These are phyloP conservation scores for Plasmodiophora brassicae DNA, from an alignment of 208 protist genomes.

Conservation along the genomic window DNA sequence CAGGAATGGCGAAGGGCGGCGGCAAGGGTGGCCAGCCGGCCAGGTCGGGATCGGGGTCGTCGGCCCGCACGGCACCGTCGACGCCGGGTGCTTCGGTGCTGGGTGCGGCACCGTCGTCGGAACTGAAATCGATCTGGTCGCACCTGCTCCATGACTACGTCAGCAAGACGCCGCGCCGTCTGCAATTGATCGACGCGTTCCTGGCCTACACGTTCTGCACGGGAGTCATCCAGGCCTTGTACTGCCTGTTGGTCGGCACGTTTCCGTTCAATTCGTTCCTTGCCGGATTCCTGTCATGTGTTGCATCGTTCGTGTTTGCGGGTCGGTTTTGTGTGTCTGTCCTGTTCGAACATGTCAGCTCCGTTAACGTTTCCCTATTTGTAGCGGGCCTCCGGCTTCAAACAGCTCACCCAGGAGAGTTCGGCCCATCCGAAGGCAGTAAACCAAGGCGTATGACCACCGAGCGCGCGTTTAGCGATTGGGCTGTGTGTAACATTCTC, in stretches of 20 bases:
- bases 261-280: slow-evolving; percentile 62
- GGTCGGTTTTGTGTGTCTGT: slow-evolving; percentile 35
- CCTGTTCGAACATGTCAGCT: neutral
- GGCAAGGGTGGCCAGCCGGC: too few relatives aligned
- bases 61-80: too few relatives aligned
- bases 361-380: neutral
- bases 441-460: slow-evolving; percentile 29
- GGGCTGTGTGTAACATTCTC: slow-evolving; percentile 52
- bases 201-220: slow-evolving; percentile 42
- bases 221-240: slow-evolving; percentile 53
- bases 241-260: slow-evolving; percentile 49
- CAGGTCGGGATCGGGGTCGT: too few relatives aligned
- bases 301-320: slow-evolving; percentile 53
- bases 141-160: neutral
- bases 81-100: too few relatives aligned
- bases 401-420: slow-evolving; percentile 44
- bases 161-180: neutral
- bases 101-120: too few relatives aligned
- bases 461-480: slow-evolving; percentile 53
- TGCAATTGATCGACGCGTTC: slow-evolving; percentile 42
- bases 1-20: too few relatives aligned
- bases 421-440: slow-evolving; percentile 26
- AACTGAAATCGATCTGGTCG: neutral
- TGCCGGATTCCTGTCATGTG: slow-evolving; percentile 53
- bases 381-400: neutral